Conservation (phyloP, 2,329 filamentous ascomycete species). For the Calonectria montana region DNA sequence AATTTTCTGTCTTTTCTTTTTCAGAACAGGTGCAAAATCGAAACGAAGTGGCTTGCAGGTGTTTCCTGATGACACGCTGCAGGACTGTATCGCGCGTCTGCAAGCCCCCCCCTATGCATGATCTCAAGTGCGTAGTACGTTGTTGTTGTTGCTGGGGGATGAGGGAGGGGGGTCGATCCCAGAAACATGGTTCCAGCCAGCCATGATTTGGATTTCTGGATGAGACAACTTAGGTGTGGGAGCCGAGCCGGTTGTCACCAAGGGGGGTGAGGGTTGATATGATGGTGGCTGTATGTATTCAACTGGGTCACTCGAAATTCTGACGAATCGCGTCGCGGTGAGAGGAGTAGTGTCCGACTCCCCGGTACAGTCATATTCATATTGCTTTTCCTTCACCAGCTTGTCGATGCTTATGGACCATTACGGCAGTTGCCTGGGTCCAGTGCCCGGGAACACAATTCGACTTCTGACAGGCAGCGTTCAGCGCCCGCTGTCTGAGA, state of each 20-base stretch:
- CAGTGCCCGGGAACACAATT: neutral
- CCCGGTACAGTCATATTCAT: neutral
- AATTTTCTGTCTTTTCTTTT: neutral
- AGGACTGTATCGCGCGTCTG: slow-evolving; percentile 21
- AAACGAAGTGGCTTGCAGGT: slow-evolving; percentile 20
- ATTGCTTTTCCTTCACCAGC: neutral
- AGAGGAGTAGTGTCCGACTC: neutral
- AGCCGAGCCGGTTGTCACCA: neutral
- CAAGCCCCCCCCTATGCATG: slow-evolving; percentile 1
- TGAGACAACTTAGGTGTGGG: neutral
- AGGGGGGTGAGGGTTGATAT: neutral
- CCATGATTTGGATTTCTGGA: neutral
- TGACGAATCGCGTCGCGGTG: neutral
- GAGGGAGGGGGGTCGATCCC: neutral
- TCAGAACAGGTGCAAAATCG: slow-evolving; percentile 2
- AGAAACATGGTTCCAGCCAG: slow-evolving; percentile 5
- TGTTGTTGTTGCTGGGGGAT: neutral
- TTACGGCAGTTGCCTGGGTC: neutral
- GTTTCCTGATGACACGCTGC: slow-evolving; percentile 16
- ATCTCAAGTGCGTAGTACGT: neutral
- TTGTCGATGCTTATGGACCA: neutral
- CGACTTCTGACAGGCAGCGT: neutral
- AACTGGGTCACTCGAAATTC: neutral
- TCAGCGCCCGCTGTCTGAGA: neutral
- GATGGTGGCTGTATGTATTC: neutral